Evolutionary conservation across 208 protist genomes (phyloP), one percentile per base, ranked within the genome.

Genomic region (Acanthamoeba royreba): DNA sequence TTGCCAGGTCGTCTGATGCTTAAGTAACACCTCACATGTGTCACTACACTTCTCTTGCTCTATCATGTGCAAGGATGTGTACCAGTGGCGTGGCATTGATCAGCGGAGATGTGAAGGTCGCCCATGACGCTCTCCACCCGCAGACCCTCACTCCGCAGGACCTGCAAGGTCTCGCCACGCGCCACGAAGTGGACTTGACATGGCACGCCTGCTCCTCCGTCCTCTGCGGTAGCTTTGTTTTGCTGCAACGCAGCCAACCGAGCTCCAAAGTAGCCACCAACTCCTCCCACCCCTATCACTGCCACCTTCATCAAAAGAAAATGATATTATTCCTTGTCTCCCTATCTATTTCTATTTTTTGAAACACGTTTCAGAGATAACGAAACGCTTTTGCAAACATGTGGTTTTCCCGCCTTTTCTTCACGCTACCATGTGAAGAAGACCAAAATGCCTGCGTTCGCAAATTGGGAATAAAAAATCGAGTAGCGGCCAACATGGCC

Each of bases 181-280:
- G 33, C 77, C 25, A 87, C 77, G 15, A 87, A 87, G 38, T 87
- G 77, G n/a, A 87, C 77, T 22, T 25, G 77, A 25, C 77, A 87
- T 28, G n/a, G 53, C 22, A 19, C 53, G n/a, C n/a, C n/a, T n/a
- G n/a, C n/a, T n/a, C n/a, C n/a, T n/a, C 42, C 31, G 1, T 74
- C 63, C 25, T 66, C 55, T 5, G 55, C 55, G 55, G 31, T 38
- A 74, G 63, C 63, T 74, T 28, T 9, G n/a, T n/a, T n/a, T n/a
- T n/a, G n/a, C n/a, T n/a, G n/a, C n/a, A n/a, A 61, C 22, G 53
- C 53, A 61, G 77, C 77, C 77, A 87, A 28, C 5, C 77, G 77
- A 4, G 28, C 77, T 11, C 77, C 77, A 52, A 87, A 87, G 77
- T 87, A 87, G 77, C 77, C 77, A 19, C 77, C 77, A 35, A 87